Conservation (phyloP, 2,329 filamentous ascomycete species). For the Xylariaceae sp. region DNA sequence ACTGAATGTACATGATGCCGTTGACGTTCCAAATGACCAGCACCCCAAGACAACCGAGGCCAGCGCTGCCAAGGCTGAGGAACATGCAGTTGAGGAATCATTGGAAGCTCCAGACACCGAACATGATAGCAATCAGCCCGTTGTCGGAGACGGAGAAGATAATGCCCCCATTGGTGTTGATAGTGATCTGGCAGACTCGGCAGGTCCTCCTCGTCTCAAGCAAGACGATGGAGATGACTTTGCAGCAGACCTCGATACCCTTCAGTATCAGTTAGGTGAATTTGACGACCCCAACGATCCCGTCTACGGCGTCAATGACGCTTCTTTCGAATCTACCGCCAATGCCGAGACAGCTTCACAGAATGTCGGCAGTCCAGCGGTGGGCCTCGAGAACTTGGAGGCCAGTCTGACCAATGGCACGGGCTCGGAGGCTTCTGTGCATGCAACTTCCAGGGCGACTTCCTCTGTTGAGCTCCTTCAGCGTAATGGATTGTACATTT, state of each 20-base stretch:
- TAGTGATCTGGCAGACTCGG: no score
- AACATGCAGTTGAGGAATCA: no score
- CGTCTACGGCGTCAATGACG: slow-evolving; percentile 7
- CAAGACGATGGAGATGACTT: slow-evolving; percentile 8
- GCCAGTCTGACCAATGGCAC: background rate
- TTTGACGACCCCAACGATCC: slow-evolving; percentile 20
- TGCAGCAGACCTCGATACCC: slow-evolving; percentile 4
- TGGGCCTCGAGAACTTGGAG: background rate
- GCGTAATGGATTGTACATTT: slow-evolving; percentile 27
- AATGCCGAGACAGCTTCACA: slow-evolving; percentile 4
- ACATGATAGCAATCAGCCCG: no score
- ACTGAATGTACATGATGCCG: no score
- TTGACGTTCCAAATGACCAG: no score
- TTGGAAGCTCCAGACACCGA: no score
- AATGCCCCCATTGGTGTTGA: no score
- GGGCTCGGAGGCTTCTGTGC: background rate
- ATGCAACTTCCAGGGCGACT: slow-evolving; percentile 9
- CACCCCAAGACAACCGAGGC: no score
- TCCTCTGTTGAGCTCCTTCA: slow-evolving; percentile 21
- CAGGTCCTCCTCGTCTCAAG: background rate
- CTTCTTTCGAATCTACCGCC: slow-evolving; percentile 1
- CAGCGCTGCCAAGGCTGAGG: no score
- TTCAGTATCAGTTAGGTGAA: slow-evolving; percentile 20
- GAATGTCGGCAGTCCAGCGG: background rate
- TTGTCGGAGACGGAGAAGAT: no score